Evolutionary conservation across 495 filamentous ascomycete species (phyloP).

Genomic region (Xylaria venustula): DNA sequence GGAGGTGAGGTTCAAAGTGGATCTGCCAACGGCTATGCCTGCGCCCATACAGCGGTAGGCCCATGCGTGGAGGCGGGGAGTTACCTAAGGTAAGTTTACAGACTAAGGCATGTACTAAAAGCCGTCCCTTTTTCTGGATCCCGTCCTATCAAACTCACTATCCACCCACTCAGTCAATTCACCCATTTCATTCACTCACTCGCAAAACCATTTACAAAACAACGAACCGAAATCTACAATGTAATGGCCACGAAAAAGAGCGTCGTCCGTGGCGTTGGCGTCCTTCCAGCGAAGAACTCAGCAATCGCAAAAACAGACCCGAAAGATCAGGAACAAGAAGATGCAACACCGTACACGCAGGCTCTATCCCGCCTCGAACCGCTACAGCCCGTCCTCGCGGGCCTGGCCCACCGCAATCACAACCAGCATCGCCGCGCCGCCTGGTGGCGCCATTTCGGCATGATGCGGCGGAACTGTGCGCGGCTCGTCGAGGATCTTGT

Average conservation of each 20-base stretch:
- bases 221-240: slow-evolving; percentile 4
- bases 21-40: no score
- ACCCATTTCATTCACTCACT: no score
- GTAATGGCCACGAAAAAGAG: slow-evolving; percentile 13
- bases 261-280: background rate
- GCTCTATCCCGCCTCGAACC: slow-evolving; percentile 27
- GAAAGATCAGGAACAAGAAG: background rate
- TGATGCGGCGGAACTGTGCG: slow-evolving; percentile 60
- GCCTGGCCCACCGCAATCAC: slow-evolving; percentile 74
- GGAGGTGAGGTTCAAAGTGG: slow-evolving; percentile 11
- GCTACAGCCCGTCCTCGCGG: slow-evolving; percentile 51
- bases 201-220: no score
- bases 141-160: no score
- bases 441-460: slow-evolving; percentile 72
- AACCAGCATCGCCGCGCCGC: slow-evolving; percentile 72
- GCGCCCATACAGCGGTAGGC: no score
- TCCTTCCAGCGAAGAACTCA: background rate
- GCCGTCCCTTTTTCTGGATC: no score
- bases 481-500: slow-evolving; percentile 50
- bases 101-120: no score
- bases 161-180: no score
- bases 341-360: background rate
- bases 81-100: no score
- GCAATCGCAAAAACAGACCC: background rate
- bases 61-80: no score